These are phyloP conservation scores for Chlorella ohadii DNA, from an alignment of 139 green algal species.

Conservation along the genomic window DNA sequence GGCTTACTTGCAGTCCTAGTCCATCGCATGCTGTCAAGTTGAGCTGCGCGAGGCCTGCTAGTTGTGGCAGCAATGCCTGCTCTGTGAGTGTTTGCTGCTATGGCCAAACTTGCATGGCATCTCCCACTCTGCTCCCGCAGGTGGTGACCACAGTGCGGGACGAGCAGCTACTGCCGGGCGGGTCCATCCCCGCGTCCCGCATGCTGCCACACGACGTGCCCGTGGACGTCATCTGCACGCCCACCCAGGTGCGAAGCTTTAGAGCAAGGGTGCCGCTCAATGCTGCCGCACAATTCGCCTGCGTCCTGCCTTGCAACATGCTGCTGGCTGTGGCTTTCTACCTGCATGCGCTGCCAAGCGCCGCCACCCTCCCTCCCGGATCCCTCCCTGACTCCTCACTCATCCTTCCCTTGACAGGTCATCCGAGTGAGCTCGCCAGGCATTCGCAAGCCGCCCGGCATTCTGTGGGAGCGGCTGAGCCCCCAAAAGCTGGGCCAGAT, in stretches of 20 bases:
- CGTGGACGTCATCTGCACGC: conserved; percentile 86
- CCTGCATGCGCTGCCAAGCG: too few species aligned
- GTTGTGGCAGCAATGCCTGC: too few species aligned
- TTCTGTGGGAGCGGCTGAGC: conserved; percentile 79
- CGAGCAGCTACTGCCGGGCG: conserved; percentile 46
- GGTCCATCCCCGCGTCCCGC: conserved; percentile 46
- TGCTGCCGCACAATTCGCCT: too few species aligned
- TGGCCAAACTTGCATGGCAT: too few species aligned
- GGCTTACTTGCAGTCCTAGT: too few species aligned
- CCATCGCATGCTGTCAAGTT: too few species aligned
- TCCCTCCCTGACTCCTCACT: background rate
- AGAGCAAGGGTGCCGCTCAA: too few species aligned
- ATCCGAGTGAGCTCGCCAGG: conserved; percentile 57
- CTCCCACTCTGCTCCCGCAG: background rate
- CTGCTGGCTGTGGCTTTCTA: too few species aligned
- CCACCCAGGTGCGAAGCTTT: conserved; percentile 72
- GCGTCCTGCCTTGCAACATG: too few species aligned
- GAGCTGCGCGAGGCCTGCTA: too few species aligned
- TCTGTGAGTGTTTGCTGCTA: too few species aligned
- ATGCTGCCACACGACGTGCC: conserved; percentile 74
- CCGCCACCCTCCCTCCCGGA: too few species aligned
- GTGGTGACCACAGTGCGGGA: conserved; percentile 16
- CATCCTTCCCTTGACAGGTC: background rate
- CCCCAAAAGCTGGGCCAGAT: conserved; percentile 74
- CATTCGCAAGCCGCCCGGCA: conserved; percentile 65